Percentiles rank a stretch among this genome's conserved stretches.
Evolutionary conservation across 2,329 filamentous ascomycete genomes (phyloP).

Genomic region (Pseudocercospora vitis): DNA sequence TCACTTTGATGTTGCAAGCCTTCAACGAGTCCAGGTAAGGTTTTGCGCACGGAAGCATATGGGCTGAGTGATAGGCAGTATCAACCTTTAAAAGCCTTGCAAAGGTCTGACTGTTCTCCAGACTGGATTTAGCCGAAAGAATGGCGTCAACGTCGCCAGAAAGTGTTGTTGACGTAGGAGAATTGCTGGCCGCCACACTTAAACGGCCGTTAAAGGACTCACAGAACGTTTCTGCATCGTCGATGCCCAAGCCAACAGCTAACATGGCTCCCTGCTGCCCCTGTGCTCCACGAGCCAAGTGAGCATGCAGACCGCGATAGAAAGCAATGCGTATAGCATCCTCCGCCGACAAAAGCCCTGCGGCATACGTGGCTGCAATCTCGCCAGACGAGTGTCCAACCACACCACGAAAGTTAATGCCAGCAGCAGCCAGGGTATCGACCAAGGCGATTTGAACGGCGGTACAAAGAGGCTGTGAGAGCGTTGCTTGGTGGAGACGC

Average conservation of each 20-base stretch:
- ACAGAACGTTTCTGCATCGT: conserved; percentile 25
- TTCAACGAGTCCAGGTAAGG: conserved; percentile 23
- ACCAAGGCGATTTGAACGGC: conserved; percentile 56
- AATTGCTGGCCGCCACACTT: conserved; percentile 40
- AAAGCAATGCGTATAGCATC: conserved; percentile 30
- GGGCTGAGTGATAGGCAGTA: conserved; percentile 48
- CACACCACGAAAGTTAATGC: conserved; percentile 29
- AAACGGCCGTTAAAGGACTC: conserved; percentile 29
- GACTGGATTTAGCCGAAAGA: conserved; percentile 29
- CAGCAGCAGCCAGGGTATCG: conserved; percentile 39
- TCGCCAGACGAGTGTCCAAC: conserved; percentile 39
- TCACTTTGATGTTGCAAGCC: conserved; percentile 20
- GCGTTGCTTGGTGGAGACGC: conserved; percentile 29
- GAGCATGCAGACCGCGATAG: conserved; percentile 27
- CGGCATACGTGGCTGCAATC: conserved; percentile 38
- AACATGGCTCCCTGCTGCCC: conserved; percentile 38
- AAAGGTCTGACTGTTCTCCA: conserved; percentile 43
- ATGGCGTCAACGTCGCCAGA: conserved; percentile 47
- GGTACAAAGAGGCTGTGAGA: conserved; percentile 57
- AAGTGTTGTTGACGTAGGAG: conserved; percentile 45
- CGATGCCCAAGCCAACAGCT: conserved; percentile 30
- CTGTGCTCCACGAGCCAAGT: conserved; percentile 10
- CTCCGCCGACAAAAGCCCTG: conserved; percentile 27
- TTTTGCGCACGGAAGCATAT: conserved; percentile 30
- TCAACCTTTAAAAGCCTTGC: conserved; percentile 44